phyloP scores from a whole-genome alignment of 495 filamentous ascomycete species.

The Penicillium ochrochloron region DNA sequence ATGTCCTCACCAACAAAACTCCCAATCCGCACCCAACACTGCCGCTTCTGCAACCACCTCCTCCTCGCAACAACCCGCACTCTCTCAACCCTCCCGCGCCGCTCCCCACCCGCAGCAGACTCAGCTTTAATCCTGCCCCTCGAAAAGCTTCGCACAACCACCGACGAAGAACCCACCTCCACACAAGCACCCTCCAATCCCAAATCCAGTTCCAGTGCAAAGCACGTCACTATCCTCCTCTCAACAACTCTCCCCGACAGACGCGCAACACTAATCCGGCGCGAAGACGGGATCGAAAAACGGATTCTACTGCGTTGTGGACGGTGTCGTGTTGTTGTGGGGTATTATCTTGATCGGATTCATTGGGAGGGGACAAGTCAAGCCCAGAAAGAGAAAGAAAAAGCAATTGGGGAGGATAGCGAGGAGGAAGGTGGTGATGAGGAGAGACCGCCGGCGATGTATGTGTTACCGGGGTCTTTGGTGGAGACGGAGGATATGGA shows the following conservation, averaged over 20 bases:
- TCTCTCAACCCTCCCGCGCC: constrained; percentile 58
- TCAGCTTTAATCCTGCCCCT: constrained; percentile 37
- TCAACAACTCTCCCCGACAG: constrained; percentile 52
- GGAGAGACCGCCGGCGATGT: constrained; percentile 53
- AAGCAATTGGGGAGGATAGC: not conserved
- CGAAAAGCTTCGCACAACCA: constrained; percentile 7
- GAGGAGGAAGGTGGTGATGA: constrained; percentile 25
- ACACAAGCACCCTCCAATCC: not conserved
- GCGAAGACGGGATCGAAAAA: constrained; percentile 78
- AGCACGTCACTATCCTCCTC: constrained; percentile 55
- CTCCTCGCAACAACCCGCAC: constrained; percentile 67
- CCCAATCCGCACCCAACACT: constrained; percentile 70
- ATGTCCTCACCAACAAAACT: constrained; percentile 22
- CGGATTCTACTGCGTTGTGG: constrained; percentile 62
- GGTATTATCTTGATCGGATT: constrained; percentile 57
- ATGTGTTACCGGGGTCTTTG: constrained; percentile 62
- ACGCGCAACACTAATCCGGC: constrained; percentile 57
- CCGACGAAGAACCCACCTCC: constrained; percentile 5
- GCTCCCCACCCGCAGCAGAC: constrained; percentile 39
- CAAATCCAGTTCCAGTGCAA: not conserved
- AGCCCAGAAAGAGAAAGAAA: not conserved
- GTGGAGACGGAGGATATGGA: constrained; percentile 53
- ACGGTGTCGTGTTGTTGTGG: constrained; percentile 66
- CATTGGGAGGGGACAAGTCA: constrained; percentile 34
- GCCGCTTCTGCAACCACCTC: constrained; percentile 71